Percentiles rank a stretch among this genome's conserved stretches.
Conservation (phyloP, 2,329 filamentous ascomycete species). For the Cadophora sp. region DNA sequence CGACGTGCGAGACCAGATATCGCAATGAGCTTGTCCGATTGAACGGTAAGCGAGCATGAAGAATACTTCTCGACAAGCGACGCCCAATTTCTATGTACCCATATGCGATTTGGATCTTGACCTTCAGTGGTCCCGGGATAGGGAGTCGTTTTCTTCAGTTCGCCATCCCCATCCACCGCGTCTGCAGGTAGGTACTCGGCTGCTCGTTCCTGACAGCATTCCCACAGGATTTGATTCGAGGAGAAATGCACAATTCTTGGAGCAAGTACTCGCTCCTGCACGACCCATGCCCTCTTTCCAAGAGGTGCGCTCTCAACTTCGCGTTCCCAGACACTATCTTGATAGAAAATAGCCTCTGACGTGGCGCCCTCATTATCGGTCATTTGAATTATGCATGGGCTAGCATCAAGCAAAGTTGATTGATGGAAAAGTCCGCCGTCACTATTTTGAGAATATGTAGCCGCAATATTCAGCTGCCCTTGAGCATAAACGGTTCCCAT, state of each 20-base stretch:
- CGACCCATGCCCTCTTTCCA: slow-evolving; percentile 34
- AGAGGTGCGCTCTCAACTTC: slow-evolving; percentile 22
- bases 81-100: slow-evolving; percentile 15
- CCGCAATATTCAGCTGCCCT: slow-evolving; percentile 37
- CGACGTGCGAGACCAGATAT: slow-evolving; percentile 22
- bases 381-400: background rate
- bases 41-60: background rate
- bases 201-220: slow-evolving; percentile 14
- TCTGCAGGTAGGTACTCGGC: slow-evolving; percentile 13
- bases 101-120: background rate
- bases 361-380: background rate
- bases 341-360: slow-evolving; percentile 1
- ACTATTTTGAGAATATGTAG: slow-evolving; percentile 12
- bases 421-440: slow-evolving; percentile 16
- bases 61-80: slow-evolving; percentile 16
- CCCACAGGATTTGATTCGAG: slow-evolving; percentile 19
- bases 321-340: slow-evolving; percentile 10
- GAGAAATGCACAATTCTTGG: slow-evolving; percentile 33
- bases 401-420: background rate
- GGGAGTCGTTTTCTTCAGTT: slow-evolving; percentile 11
- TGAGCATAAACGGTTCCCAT: slow-evolving; percentile 14
- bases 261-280: slow-evolving; percentile 35
- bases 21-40: slow-evolving; percentile 14
- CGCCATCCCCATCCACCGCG: slow-evolving; percentile 4
- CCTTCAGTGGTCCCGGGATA: slow-evolving; percentile 11